Evolutionary conservation across 495 filamentous ascomycete species (phyloP).

Genomic region (Neurospora africana): DNA sequence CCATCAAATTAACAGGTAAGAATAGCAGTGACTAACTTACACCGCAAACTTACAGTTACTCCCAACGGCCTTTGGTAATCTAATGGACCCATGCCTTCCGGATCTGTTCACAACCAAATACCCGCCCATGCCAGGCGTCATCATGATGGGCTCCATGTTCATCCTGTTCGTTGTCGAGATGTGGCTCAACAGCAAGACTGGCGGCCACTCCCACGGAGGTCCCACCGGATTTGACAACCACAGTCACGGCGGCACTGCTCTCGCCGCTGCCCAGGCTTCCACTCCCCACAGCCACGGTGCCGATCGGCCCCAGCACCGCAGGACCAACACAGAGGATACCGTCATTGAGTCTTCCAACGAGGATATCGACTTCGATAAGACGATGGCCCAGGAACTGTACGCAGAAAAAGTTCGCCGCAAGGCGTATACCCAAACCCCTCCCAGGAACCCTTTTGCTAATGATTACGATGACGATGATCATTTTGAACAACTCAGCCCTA

Average conservation of each 20-base stretch:
- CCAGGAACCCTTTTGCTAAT: slow-evolving; percentile 16
- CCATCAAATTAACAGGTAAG: background rate
- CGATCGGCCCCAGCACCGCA: slow-evolving; percentile 14
- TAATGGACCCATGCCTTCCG: slow-evolving; percentile 49
- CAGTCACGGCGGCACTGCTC: slow-evolving; percentile 7
- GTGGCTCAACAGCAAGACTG: slow-evolving; percentile 41
- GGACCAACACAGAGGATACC: slow-evolving; percentile 17
- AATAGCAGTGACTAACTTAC: background rate
- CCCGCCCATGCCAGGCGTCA: slow-evolving; percentile 49
- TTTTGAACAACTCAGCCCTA: slow-evolving; percentile 9
- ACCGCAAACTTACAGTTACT: slow-evolving; percentile 30
- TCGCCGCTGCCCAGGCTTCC: background rate
- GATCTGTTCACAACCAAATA: slow-evolving; percentile 44
- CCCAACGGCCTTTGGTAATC: slow-evolving; percentile 44
- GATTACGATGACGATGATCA: slow-evolving; percentile 6
- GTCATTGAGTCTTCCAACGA: slow-evolving; percentile 20
- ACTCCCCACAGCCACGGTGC: background rate
- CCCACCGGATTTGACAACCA: slow-evolving; percentile 29
- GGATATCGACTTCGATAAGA: slow-evolving; percentile 30
- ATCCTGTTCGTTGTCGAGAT: slow-evolving; percentile 46
- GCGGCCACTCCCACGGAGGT: slow-evolving; percentile 41
- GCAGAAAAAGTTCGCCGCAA: slow-evolving; percentile 16
- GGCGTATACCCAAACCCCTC: background rate
- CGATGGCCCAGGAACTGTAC: slow-evolving; percentile 28
- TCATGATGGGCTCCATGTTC: slow-evolving; percentile 49